Percentiles rank a stretch among this genome's conserved stretches.
These are phyloP conservation scores for Nothopassalora personata DNA, from an alignment of 2,329 filamentous ascomycete species.

Conservation along the genomic window DNA sequence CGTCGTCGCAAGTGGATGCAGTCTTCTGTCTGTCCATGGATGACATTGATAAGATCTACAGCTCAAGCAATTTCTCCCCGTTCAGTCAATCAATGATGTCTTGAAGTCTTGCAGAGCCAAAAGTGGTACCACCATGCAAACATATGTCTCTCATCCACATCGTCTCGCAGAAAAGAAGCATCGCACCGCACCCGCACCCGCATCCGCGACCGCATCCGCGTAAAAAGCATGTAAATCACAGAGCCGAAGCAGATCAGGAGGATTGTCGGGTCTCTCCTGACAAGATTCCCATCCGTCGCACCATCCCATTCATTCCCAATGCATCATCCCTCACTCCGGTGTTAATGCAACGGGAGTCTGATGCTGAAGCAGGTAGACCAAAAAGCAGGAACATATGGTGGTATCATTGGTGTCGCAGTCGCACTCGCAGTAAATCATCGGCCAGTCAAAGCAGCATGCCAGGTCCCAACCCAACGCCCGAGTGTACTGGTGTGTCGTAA, in stretches of 20 bases:
- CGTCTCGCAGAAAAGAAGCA: background rate
- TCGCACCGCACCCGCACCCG: background rate
- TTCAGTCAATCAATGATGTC: background rate
- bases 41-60: background rate
- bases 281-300: conserved; percentile 1
- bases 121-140: background rate
- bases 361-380: background rate
- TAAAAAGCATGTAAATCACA: background rate
- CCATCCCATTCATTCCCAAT: background rate
- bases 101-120: background rate
- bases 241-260: background rate
- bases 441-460: background rate
- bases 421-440: conserved; percentile 1
- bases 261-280: background rate
- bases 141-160: background rate
- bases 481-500: conserved; percentile 9
- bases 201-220: background rate
- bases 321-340: conserved; percentile 3
- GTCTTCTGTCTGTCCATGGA: background rate
- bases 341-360: conserved; percentile 4
- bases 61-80: background rate
- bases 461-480: conserved; percentile 11
- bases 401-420: conserved; percentile 19
- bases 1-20: background rate
- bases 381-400: conserved; percentile 20